phyloP scores from a whole-genome alignment of 257 asterid genomes.

The Gynochthodes officinalis region DNA sequence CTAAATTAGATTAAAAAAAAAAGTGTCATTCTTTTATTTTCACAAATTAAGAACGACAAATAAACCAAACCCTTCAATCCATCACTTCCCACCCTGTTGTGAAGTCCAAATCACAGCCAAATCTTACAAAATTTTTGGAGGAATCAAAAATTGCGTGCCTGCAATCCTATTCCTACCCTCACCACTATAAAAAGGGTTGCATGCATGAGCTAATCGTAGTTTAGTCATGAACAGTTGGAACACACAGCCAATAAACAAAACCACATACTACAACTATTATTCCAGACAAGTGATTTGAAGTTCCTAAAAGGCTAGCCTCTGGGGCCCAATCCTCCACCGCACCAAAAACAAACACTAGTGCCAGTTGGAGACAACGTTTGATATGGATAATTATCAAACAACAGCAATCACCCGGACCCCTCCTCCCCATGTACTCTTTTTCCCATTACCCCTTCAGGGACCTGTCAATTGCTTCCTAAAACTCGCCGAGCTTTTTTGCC shows the following conservation, averaged over 20 bases:
- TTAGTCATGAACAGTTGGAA: neutral
- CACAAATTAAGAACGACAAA: too few species aligned
- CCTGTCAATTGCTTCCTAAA: conserved; percentile 67
- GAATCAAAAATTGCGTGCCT: neutral
- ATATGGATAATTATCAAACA: conserved; percentile 6
- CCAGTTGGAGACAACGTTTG: neutral
- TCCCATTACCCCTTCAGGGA: conserved; percentile 71
- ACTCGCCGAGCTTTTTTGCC: conserved; percentile 57
- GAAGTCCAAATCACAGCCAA: conserved; percentile 4
- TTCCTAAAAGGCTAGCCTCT: neutral
- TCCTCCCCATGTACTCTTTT: conserved; percentile 46
- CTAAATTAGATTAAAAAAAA: neutral
- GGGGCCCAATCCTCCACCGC: neutral
- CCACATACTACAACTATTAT: too few species aligned
- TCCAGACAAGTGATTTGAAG: neutral
- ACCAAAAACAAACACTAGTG: neutral
- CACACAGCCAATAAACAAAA: neutral
- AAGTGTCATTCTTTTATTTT: neutral
- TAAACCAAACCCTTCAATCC: neutral
- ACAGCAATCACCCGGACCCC: neutral
- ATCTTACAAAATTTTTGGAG: neutral
- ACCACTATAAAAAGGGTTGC: neutral
- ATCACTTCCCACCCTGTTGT: neutral
- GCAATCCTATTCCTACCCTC: conserved; percentile 6
- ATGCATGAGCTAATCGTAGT: neutral